Evolutionary conservation across 139 green algal species (phyloP), one percentile per base, ranked within the genome.

Genomic region (Choricystis sp.): DNA sequence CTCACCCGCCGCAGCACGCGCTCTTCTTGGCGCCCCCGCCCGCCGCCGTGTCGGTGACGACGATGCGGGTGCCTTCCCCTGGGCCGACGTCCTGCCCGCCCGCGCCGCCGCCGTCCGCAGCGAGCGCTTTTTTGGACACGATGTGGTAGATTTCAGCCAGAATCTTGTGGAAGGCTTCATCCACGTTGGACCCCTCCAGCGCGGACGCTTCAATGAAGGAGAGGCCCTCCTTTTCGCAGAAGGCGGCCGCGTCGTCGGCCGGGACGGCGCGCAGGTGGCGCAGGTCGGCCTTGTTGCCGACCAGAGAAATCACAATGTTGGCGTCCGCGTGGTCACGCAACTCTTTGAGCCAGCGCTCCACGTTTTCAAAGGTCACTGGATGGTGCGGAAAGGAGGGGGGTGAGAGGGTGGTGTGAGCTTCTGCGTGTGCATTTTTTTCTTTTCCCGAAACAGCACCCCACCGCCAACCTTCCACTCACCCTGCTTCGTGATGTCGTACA

Each of bases 171-270:
- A 99, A 98, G 0, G 93, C 90, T 52, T 86, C 77, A 74, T 99
- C 93, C 29, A 99, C 94, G 67, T 99, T 99, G 24, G 92, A 96
- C 1, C 83, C 83, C 71, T 98, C 92, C 66, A 98, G 75, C 19
- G 94, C 94, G n/a, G 83, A 95, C 2, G 94, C 98, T 76, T 99
- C 94, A 63, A 98, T 97, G 79, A 99, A 97, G 1, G 86, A 95
- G 2, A 96, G 79, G 3, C 83, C 82, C 70, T 97, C 92, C 56
- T 85, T 86, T 66, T 96, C 86, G 61, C 88, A 94, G 70, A 91
- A 94, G 0, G 72, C 72, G 73, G 84, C 81, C 2, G 93, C 88
- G 30, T 96, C 87, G 64, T 98, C 89, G 22, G 88, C 95, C 28
- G 84, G 71, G 31, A 99, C 93, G 14, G 74, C 82, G 27, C 92